phyloP scores from a whole-genome alignment of 371 early-diverging fungal genomes.

The Zychaea mexicana region DNA sequence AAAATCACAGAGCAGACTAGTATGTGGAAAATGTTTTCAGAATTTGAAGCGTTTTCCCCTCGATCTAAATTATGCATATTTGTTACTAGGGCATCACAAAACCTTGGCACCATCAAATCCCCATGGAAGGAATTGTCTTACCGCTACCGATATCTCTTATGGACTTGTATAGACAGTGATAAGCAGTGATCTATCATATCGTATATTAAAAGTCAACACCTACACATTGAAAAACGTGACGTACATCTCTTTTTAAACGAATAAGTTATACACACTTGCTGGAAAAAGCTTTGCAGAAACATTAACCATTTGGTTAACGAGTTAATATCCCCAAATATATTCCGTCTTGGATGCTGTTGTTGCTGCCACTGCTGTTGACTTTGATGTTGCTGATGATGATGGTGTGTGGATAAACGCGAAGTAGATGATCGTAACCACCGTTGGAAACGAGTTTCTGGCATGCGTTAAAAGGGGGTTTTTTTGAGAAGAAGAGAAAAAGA shows the following conservation, averaged over 20 bases:
- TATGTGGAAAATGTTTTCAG: not conserved
- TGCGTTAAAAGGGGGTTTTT: not conserved
- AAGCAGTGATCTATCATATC: not conserved
- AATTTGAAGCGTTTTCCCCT: not conserved
- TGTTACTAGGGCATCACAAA: too few relatives aligned
- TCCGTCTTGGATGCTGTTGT: not conserved
- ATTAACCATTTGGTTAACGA: conserved; percentile 1
- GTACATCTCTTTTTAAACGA: too few relatives aligned
- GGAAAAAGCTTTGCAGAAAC: not conserved
- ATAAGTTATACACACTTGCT: not conserved
- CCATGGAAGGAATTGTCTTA: too few relatives aligned
- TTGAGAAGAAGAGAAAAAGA: not conserved
- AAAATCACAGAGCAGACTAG: not conserved
- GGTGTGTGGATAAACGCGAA: not conserved
- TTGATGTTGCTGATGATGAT: not conserved
- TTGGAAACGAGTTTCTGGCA: not conserved
- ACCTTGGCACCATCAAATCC: too few relatives aligned
- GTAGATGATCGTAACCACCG: not conserved
- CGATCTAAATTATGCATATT: not conserved
- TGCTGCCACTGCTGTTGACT: not conserved
- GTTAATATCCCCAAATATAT: not conserved
- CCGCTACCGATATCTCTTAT: not conserved
- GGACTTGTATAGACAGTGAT: not conserved
- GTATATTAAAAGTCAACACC: not conserved
- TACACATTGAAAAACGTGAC: too few relatives aligned